Evolutionary conservation across 2,329 filamentous ascomycete genomes (phyloP), one percentile per base, ranked within the genome.

Genomic region (Pseudogymnoascus sp.): DNA sequence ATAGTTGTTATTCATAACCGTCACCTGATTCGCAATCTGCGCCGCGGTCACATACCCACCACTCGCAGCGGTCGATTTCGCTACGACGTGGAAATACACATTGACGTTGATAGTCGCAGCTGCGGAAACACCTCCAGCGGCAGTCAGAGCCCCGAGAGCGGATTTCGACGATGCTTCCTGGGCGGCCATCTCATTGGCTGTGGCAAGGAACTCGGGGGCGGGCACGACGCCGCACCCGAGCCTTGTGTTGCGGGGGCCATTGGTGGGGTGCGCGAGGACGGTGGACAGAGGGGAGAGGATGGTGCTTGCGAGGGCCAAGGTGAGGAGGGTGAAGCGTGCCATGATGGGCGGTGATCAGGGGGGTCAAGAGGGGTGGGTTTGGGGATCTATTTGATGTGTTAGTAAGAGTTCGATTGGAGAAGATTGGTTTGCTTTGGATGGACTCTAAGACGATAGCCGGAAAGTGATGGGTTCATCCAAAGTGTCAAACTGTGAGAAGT

Each of bases 71-170:
- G 49, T 65, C 7, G 67, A 68, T 6, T 64, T 65, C n/a, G 70
- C 69, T 40, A 75, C 66, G 59, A 75, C 70, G 62, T 75, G 73
- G 66, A 72, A 73, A 62, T 73, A 75, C 49, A 71, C 71, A 14
- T 70, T 64, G 60, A 75, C 45, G 43, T 63, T 66, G 61, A 72
- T 68, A 18, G 64, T 67, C n/a, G 66, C 63, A 23, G 67, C 61
- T 23, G 64, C 61, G 25, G 65, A 59, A 18, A 61, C 21, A 60
- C 38, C 43, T 8, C 62, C 60, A 12, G 59, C 62, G 2, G 62
- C 61, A 18, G n/a, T 9, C 8, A 55, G 9, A 55, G 16, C 14
- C 9, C 49, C 49, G 49, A 55, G 49, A 33, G 49, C 49, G 31
- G 64, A 61, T 59, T 25, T 21, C 49, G 55, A 60, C 55, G 43